Evolutionary conservation across 148 eudicot species (phyloP).

Genomic region (Chenopodium berlandieri): DNA sequence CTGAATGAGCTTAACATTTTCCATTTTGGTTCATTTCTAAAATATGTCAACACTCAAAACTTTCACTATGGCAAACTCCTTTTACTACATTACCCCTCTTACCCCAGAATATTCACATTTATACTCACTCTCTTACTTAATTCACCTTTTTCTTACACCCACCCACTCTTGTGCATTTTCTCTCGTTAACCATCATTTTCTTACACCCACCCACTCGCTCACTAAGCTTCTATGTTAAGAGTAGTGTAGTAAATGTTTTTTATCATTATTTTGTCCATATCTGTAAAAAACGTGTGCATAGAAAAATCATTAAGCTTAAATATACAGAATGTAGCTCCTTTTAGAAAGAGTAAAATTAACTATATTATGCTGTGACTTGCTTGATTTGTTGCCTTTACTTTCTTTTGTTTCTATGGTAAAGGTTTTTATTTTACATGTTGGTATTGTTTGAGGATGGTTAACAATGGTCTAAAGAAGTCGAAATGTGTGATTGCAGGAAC

Average conservation of each 20-base stretch:
- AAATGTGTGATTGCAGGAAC: conserved; percentile 51
- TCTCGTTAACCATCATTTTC: too few species aligned
- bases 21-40: too few species aligned
- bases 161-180: too few species aligned
- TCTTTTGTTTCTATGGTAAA: neutral
- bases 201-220: too few species aligned
- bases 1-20: too few species aligned
- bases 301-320: neutral
- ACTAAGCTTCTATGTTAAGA: too few species aligned
- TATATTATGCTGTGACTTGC: neutral
- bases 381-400: conserved; percentile 1
- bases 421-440: neutral
- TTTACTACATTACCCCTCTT: too few species aligned
- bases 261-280: neutral
- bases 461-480: neutral
- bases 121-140: too few species aligned
- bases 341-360: neutral
- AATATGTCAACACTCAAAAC: too few species aligned
- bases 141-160: too few species aligned
- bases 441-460: neutral
- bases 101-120: too few species aligned
- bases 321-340: neutral
- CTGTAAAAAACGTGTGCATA: neutral
- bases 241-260: neutral
- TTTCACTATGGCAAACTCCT: too few species aligned